These are phyloP conservation scores for Alternaria angustiovoidea DNA, from an alignment of 2,329 filamentous ascomycete species.

Conservation along the genomic window DNA sequence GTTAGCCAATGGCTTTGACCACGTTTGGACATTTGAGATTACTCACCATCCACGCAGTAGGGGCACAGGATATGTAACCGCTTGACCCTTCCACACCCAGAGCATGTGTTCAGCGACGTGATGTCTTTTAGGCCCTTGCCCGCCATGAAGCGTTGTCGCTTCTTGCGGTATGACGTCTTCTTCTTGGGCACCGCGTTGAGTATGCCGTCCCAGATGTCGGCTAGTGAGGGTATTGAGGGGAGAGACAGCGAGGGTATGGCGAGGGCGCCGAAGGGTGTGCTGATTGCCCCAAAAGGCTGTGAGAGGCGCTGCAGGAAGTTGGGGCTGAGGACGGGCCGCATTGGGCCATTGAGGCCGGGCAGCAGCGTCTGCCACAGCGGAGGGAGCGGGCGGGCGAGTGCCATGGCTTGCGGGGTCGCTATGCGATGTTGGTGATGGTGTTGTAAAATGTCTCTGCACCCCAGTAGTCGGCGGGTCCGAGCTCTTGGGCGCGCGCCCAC, in stretches of 20 bases:
- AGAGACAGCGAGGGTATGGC: slow-evolving; percentile 61
- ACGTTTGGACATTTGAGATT: no score
- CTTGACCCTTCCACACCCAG: slow-evolving; percentile 87
- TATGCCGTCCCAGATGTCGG: slow-evolving; percentile 92
- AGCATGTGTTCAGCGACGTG: slow-evolving; percentile 84
- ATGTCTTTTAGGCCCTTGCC: slow-evolving; percentile 95
- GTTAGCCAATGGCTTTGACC: slow-evolving; percentile 12
- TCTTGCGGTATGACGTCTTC: slow-evolving; percentile 97
- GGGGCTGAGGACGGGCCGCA: slow-evolving; percentile 49
- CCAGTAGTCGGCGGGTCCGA: slow-evolving; percentile 24
- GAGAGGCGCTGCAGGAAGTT: slow-evolving; percentile 56
- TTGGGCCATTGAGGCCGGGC: slow-evolving; percentile 56
- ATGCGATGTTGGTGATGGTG: slow-evolving; percentile 31
- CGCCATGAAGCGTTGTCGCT: slow-evolving; percentile 90
- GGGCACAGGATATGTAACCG: slow-evolving; percentile 88
- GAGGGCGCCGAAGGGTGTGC: slow-evolving; percentile 64
- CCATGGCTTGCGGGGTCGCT: slow-evolving; percentile 31
- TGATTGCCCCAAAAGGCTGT: slow-evolving; percentile 64
- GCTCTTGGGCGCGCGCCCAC: slow-evolving; percentile 26
- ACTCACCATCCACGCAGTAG: slow-evolving; percentile 82
- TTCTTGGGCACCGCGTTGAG: slow-evolving; percentile 96
- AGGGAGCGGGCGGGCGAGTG: slow-evolving; percentile 53
- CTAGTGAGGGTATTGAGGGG: slow-evolving; percentile 57
- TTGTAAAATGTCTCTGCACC: slow-evolving; percentile 35
- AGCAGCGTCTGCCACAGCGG: slow-evolving; percentile 62